Conservation (phyloP, 1,284 basidiomycete genomes). For the Lentinus polychrous region DNA sequence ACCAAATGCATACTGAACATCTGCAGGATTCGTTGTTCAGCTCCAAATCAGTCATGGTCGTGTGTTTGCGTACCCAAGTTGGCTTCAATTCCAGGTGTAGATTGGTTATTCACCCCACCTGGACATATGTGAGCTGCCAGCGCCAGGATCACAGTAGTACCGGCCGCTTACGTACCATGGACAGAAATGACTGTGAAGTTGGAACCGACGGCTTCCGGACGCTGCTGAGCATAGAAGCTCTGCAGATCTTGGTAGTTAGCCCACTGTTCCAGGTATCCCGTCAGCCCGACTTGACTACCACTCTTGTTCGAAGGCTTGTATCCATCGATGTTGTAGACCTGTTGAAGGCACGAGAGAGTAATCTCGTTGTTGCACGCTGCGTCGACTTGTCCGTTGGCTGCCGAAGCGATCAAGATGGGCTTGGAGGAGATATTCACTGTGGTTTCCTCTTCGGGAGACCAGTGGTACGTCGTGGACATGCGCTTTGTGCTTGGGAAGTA, state of each 20-base stretch:
- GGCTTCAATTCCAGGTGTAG: conserved; percentile 57
- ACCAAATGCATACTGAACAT: conserved; percentile 62
- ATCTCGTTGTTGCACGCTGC: conserved; percentile 44
- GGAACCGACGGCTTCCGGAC: conserved; percentile 24
- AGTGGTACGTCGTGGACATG: conserved; percentile 24
- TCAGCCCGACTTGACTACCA: conserved; percentile 49
- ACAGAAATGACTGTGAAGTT: conserved; percentile 39
- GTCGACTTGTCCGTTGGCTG: conserved; percentile 37
- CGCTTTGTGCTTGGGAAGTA: conserved; percentile 51
- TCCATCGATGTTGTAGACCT: conserved; percentile 45
- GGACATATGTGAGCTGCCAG: neutral
- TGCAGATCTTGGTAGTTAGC: conserved; percentile 47
- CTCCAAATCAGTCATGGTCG: neutral
- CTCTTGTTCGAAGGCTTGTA: conserved; percentile 40
- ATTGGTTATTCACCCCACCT: conserved; percentile 61
- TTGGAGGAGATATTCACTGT: conserved; percentile 5
- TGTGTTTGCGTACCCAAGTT: conserved; percentile 34
- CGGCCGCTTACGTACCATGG: conserved; percentile 17
- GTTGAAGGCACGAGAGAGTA: conserved; percentile 49
- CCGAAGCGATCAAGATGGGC: conserved; percentile 22
- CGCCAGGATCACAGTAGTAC: neutral
- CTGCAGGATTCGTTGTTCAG: conserved; percentile 19
- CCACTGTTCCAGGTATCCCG: conserved; percentile 53
- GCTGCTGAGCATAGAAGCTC: conserved; percentile 26
- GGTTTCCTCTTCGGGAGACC: neutral